Evolutionary conservation across 2,329 filamentous ascomycete species (phyloP).

Genomic region (Paraphoma chrysanthemicola): DNA sequence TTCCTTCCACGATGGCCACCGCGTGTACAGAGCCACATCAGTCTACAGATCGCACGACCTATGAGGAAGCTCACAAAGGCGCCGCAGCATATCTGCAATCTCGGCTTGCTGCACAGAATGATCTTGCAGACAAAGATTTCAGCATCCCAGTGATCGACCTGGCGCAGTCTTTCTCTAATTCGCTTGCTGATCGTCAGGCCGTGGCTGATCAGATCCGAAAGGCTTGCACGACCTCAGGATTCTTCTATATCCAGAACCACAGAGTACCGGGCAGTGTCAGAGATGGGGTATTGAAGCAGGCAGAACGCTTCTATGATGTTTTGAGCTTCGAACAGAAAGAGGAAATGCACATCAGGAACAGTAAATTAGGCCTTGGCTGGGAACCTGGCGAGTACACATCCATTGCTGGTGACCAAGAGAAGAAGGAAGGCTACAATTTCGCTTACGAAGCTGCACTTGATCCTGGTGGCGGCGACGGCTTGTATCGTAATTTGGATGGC

Average conservation of each 20-base stretch:
- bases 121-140: constrained; percentile 30
- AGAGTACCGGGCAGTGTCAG: constrained; percentile 36
- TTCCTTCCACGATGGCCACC: constrained; percentile 4
- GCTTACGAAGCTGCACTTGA: constrained; percentile 52
- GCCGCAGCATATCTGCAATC: constrained; percentile 47
- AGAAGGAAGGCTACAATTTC: constrained; percentile 54
- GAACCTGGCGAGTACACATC: constrained; percentile 52
- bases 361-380: constrained; percentile 50
- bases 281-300: constrained; percentile 44
- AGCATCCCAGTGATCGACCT: constrained; percentile 50
- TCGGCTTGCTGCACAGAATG: constrained; percentile 28
- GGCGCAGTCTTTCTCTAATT: constrained; percentile 42
- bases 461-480: constrained; percentile 49
- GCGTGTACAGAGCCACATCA: not conserved
- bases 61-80: constrained; percentile 42
- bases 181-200: constrained; percentile 38
- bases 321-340: constrained; percentile 45
- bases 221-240: constrained; percentile 50
- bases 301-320: constrained; percentile 46
- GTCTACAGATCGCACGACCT: constrained; percentile 16
- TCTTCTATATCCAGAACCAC: constrained; percentile 53
- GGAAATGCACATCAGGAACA: constrained; percentile 48
- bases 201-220: constrained; percentile 49
- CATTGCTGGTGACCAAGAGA: constrained; percentile 50
- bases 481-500: constrained; percentile 52